Evolutionary conservation across 345 rosid species (phyloP).

Genomic region (Aquilaria malaccensis): DNA sequence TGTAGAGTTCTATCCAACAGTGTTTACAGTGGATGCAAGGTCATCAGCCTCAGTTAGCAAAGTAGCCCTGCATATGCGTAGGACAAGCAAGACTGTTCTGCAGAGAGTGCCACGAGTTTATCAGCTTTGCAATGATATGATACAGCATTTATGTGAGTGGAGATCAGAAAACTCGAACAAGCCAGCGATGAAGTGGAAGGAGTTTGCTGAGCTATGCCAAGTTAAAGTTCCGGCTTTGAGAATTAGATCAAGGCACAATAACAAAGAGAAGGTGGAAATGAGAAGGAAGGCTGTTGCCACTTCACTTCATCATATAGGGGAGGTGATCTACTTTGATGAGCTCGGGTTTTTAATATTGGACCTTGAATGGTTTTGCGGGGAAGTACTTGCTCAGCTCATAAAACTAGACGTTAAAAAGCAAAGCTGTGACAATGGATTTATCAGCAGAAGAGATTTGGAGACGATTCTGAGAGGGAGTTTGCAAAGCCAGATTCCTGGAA

Average conservation of each 20-base stretch:
- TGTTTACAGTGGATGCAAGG: constrained; percentile 90
- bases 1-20: constrained; percentile 76
- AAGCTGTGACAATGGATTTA: constrained; percentile 56
- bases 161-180: constrained; percentile 64
- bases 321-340: constrained; percentile 76
- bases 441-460: constrained; percentile 68
- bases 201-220: constrained; percentile 78
- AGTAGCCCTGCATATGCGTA: constrained; percentile 65
- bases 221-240: constrained; percentile 70
- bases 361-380: constrained; percentile 82
- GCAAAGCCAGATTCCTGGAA: constrained; percentile 84
- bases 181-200: constrained; percentile 91
- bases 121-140: constrained; percentile 80
- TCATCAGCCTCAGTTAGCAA: constrained; percentile 75
- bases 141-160: constrained; percentile 78
- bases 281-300: constrained; percentile 71
- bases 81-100: constrained; percentile 66
- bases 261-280: constrained; percentile 55
- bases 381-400: constrained; percentile 72
- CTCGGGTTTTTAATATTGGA: constrained; percentile 69
- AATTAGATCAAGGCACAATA: constrained; percentile 63
- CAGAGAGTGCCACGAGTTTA: constrained; percentile 84
- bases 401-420: constrained; percentile 64
- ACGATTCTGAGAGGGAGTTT: constrained; percentile 62
- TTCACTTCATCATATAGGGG: constrained; percentile 90